A percentile compares a stretch with the other conserved stretches of the same genome.
These are phyloP conservation scores for Neospora caninum DNA, from an alignment of 169 alveolate species.

Conservation along the genomic window DNA sequence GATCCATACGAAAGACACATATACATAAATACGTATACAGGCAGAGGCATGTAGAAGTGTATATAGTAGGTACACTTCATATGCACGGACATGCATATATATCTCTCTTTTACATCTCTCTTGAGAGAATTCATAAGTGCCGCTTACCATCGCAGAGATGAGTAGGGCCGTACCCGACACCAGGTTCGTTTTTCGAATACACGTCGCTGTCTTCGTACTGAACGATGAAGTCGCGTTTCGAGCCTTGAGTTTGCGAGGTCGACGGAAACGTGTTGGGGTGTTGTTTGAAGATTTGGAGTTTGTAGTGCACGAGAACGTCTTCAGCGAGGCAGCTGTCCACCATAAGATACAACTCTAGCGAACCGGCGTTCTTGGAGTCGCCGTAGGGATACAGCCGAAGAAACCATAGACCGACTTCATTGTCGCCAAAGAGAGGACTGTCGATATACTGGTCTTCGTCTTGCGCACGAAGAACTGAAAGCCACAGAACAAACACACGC, in stretches of 20 bases:
- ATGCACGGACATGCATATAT: not conserved
- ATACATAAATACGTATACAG: not conserved
- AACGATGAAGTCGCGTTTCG: not conserved
- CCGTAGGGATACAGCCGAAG: slow-evolving; percentile 57
- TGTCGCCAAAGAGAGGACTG: slow-evolving; percentile 45
- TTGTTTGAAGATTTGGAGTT: slow-evolving; percentile 36
- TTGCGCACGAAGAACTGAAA: slow-evolving; percentile 45
- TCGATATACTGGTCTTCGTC: slow-evolving; percentile 55
- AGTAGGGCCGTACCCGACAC: slow-evolving; percentile 58
- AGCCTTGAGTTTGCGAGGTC: not conserved
- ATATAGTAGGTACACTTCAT: not conserved
- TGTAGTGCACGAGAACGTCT: slow-evolving; percentile 49
- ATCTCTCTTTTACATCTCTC: no score
- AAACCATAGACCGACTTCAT: slow-evolving; percentile 12
- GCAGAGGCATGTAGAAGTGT: no score
- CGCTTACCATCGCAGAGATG: slow-evolving; percentile 46
- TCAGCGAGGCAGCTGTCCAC: slow-evolving; percentile 34
- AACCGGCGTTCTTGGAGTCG: slow-evolving; percentile 32
- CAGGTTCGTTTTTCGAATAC: slow-evolving; percentile 48
- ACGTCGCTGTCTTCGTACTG: slow-evolving; percentile 55
- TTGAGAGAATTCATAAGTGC: not conserved
- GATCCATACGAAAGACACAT: no score
- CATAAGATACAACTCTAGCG: slow-evolving; percentile 46
- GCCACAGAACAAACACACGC: not conserved
- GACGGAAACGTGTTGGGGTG: not conserved